Evolutionary conservation across 2,329 filamentous ascomycete genomes (phyloP), one percentile per base, ranked within the genome.

Genomic region (Dothideomycetes sp.): DNA sequence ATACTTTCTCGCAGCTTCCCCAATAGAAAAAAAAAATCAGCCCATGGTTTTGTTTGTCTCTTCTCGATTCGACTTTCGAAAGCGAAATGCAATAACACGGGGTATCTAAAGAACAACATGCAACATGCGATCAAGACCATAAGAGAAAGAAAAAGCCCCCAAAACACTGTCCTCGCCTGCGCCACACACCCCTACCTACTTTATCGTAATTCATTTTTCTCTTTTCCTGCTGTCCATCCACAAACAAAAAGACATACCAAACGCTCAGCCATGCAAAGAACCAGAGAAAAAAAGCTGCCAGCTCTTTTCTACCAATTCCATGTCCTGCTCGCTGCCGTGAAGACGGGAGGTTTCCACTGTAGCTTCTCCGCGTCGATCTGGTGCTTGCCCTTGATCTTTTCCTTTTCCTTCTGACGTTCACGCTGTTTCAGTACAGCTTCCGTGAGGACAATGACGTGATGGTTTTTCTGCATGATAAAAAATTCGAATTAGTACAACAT

Each of bases 301-400:
- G n/a, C 12, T 11, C 12, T 24, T 7, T 11, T 24, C 57, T 56
- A 95, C 89, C 89, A 96, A 46, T 88, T 93, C 91, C 91, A 96
- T 10, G 89, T 96, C 52, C 89, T 74, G 51, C 78, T 84, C 11
- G 83, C 84, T 1, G 89, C 88, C 18, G 82, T 88, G 57, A 96
- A 96, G 0, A 95, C 84, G 0, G 91, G 91, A 9, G 91, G 89
- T 62, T 94, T 96, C 91, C 91, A 98, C 54, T 87, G 82, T 43
- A 98, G 78, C 53, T 76, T 74, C 15, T 77, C 73, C 0, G 88
- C 72, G 46, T 94, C 83, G 49, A 98, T 88, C 31, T 74, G 65
- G 41, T 82, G 73, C 60, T 80, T 81, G 45, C 80, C 77, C 63
- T 93, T 95, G 39, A 76, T 58, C 63, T 82, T 87, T 50, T 84